Evolutionary conservation across 1,139 yeast species (phyloP), one percentile per base, ranked within the genome.

Genomic region (Maudiozyma humilis): DNA sequence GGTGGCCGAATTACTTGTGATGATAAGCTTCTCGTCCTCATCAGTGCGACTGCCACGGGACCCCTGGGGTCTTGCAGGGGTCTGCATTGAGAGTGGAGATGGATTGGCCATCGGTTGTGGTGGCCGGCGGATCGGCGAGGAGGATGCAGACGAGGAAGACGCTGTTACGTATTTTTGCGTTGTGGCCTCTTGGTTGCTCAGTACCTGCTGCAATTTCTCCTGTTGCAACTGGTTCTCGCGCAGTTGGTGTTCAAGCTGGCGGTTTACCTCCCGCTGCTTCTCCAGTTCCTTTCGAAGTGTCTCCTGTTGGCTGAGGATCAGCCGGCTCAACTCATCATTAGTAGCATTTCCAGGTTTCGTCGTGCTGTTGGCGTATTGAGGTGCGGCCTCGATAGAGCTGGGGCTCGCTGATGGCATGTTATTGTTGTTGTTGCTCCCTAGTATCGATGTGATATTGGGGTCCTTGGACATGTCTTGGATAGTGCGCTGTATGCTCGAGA

Each of bases 191-290:
- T 58, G 61, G 32, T 56, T 54, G 23, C 49, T 40, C 20, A 57
- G 44, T 8, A 54, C 62, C 43, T 47, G 41, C 44, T 56, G 57
- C 34, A 56, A 41, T 17, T 56, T 53, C 42, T 54, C 51, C 42
- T 59, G 63, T 38, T 57, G 56, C 8, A 55, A 19, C 39, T 53
- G 53, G 41, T 57, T 59, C 18, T 50, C 53, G 35, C 49, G 44
- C 29, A 60, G 42, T 45, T 57, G 62, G 38, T 51, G 47, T 41
- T 59, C 60, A 20, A 60, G 44, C 43, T 52, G 50, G 40, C 46
- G 47, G 41, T 62, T 62, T 36, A 60, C 56, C 40, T 57, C 55
- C 40, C 55, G 55, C 41, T 62, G 65, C 45, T 52, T 50, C 45
- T 59, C 62, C 38, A 62, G 45, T 1, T 62, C 63, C 23, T 50